A percentile compares a stretch with the other conserved stretches of the same genome.
Conservation (phyloP, 257 asterid species). For the Cinchona pubescens region DNA sequence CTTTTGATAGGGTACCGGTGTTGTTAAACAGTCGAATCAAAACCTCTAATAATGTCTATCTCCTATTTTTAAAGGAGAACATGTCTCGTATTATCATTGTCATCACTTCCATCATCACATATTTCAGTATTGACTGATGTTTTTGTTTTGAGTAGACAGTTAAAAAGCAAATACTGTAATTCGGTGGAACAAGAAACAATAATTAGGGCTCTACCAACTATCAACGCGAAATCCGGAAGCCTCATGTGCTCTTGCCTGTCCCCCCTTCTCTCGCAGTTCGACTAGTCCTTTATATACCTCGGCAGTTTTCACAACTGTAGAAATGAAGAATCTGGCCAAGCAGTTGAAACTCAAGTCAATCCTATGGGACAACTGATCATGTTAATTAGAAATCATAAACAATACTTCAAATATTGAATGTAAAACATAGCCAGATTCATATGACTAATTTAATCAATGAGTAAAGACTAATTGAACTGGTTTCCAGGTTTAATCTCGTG, state of each 20-base stretch:
- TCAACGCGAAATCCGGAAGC: conserved; percentile 43
- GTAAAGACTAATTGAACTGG: too few relatives aligned
- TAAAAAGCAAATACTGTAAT: conserved; percentile 43
- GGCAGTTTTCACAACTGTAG: background rate
- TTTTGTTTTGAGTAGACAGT: conserved; percentile 35
- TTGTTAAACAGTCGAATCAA: conserved; percentile 38
- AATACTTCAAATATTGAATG: too few relatives aligned
- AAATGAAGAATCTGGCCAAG: background rate
- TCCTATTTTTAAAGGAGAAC: background rate
- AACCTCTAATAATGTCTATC: conserved; percentile 11
- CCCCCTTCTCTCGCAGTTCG: conserved; percentile 7
- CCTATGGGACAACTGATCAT: too few relatives aligned
- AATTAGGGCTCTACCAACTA: conserved; percentile 43
- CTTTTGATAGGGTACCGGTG: conserved; percentile 14
- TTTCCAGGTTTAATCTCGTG: too few relatives aligned
- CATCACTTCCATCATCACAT: background rate
- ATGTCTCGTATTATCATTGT: conserved; percentile 14
- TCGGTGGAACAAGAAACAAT: conserved; percentile 44
- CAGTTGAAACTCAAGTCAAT: background rate
- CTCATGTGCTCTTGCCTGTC: conserved; percentile 38
- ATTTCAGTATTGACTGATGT: conserved; percentile 11
- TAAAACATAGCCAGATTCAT: too few relatives aligned
- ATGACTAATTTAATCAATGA: too few relatives aligned
- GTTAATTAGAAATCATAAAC: too few relatives aligned
- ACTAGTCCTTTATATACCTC: background rate